phyloP scores from a whole-genome alignment of 164 flowering plant species.

The Malania oleifera region DNA sequence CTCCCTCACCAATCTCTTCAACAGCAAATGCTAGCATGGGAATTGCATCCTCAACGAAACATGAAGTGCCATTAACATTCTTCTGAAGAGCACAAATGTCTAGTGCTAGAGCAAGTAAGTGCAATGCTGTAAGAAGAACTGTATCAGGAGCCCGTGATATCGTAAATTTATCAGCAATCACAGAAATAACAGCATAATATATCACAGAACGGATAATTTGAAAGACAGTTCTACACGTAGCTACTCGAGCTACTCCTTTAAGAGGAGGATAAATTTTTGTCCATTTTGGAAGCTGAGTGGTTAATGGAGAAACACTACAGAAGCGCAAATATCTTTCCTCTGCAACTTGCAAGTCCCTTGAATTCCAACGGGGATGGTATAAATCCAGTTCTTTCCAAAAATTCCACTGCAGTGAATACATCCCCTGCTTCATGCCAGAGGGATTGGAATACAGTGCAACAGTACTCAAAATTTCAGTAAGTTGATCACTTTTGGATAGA shows the following conservation, averaged over 20 bases:
- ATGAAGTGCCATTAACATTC: conserved; percentile 23
- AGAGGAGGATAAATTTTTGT: conserved; percentile 72
- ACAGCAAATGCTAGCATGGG: conserved; percentile 58
- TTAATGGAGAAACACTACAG: conserved; percentile 69
- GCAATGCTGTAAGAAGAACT: conserved; percentile 75
- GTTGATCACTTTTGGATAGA: conserved; percentile 60
- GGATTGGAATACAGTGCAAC: conserved; percentile 81
- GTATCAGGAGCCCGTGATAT: conserved; percentile 87
- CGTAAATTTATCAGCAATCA: conserved; percentile 38
- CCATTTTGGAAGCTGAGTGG: conserved; percentile 84
- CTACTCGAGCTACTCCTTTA: conserved; percentile 54
- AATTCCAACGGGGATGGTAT: conserved; percentile 91
- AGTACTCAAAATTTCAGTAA: conserved; percentile 62
- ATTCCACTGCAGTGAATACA: conserved; percentile 62
- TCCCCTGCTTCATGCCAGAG: conserved; percentile 95
- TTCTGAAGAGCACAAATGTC: conserved; percentile 56
- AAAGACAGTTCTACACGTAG: conserved; percentile 55
- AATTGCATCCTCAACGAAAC: conserved; percentile 25
- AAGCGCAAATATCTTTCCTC: conserved; percentile 89
- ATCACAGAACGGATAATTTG: conserved; percentile 72
- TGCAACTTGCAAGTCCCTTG: conserved; percentile 82
- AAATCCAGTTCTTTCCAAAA: conserved; percentile 91
- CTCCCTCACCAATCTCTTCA: conserved; percentile 47
- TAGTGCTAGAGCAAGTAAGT: conserved; percentile 73
- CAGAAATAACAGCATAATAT: conserved; percentile 71